Evolutionary conservation across 257 asterid genomes (phyloP).

Genomic region (Capsicum chinense): DNA sequence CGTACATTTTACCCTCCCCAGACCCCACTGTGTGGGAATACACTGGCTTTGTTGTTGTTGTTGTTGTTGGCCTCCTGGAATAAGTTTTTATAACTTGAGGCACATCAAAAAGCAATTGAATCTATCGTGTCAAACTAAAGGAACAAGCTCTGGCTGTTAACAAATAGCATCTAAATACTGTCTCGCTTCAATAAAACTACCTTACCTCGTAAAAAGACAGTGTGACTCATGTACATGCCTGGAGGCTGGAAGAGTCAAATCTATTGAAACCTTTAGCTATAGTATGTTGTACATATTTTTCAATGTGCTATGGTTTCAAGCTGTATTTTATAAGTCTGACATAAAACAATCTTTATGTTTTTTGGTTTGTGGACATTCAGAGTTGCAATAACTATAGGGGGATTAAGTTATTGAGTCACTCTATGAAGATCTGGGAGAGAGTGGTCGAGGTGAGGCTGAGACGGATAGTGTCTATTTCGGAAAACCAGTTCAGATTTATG

Average conservation of each 20-base stretch:
- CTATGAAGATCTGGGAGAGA: too few relatives aligned
- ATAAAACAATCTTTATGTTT: not conserved
- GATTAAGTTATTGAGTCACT: too few relatives aligned
- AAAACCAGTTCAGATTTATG: too few relatives aligned
- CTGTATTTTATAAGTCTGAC: not conserved
- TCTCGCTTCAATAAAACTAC: not conserved
- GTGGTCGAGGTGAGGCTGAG: too few relatives aligned
- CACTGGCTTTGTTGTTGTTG: too few relatives aligned
- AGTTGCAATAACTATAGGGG: too few relatives aligned
- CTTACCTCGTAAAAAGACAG: not conserved
- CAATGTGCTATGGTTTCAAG: constrained; percentile 2
- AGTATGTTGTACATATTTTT: not conserved
- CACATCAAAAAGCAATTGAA: not conserved
- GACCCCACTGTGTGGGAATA: too few relatives aligned
- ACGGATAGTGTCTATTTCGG: too few relatives aligned
- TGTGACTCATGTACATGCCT: not conserved
- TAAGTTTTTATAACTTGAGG: too few relatives aligned
- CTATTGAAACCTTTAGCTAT: not conserved
- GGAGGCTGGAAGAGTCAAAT: not conserved
- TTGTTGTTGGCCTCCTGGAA: too few relatives aligned
- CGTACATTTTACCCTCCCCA: too few relatives aligned
- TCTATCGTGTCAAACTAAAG: not conserved
- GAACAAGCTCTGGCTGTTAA: not conserved
- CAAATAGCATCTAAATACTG: not conserved
- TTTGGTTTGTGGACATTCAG: constrained; percentile 22